Base-by-base conservation (phyloP, 768 basidiomycete species). In the Tricholomella constricta region DNA sequence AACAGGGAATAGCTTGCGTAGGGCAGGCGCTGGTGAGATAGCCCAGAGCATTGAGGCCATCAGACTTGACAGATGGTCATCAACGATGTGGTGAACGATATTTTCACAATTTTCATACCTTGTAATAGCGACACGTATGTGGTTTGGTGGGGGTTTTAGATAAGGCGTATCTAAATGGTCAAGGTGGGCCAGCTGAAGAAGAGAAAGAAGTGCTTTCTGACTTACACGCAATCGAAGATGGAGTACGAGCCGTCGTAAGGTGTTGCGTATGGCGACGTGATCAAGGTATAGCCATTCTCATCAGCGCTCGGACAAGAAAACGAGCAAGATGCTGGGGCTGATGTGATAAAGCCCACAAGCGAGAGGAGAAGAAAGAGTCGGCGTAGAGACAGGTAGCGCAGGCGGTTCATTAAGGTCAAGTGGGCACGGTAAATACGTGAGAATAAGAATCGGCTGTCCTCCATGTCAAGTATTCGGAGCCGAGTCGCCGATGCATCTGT, bases 141-240 rank as follows among this genome's bases (percentile, higher is more conserved):
- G 52, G 55, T 6, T 8, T 35, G n/a, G 42, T 46, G 3, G 38
- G 32, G 9, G 57, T 55, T 2, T 20, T 48, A 22, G 63, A 43
- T 26, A 54, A 17, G 14, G 49, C 51, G 27, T 62, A 64, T 37
- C 61, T 64, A 41, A 19, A 40, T 12, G 42, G 4, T 34, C 4
- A 15, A 9, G 19, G 25, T 40, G 15, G 23, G 37, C 8, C 6
- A 40, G 27, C 2, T 32, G 31, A 9, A 14, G 23, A 12, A 17
- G 29, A 19, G 31, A 23, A n/a, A n/a, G 2, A n/a, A n/a, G 2
- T 19, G 9, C 25, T 32, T n/a, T 8, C 7, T 26, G 9, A 52
- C 58, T 42, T 52, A 64, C 59, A 64, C 47, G 40, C 63, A 64
- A 19, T 64, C 63, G 41, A 64, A 64, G 22, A 64, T 56, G 10